Base-by-base conservation (phyloP, 1,139 yeast species). In the Kodamaea anthophila region DNA sequence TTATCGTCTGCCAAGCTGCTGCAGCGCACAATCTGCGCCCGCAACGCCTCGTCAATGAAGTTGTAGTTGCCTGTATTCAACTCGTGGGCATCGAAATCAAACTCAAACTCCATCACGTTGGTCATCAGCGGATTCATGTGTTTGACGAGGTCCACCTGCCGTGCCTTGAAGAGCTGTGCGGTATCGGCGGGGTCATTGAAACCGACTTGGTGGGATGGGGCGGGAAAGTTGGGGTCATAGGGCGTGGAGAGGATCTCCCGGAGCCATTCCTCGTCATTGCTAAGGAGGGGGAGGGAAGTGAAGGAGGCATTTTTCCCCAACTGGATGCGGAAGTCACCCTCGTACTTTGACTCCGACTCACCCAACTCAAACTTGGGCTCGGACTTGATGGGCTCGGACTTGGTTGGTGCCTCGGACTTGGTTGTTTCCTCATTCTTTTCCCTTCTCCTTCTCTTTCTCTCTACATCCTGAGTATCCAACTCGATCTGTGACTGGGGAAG, bases 171-270 rank as follows among this genome's bases (percentile, higher is more conserved):
- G 20, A 77, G 53, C 7, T 65, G 60, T n/a, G 74, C 60, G 13
- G 74, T 65, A 36, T 74, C 74, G 36, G 25, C 25, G 10, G 31
- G 28, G 18, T 16, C 18, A 9, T 16, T 9, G 44, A 75, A 74
- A 1, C 87, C 87, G 28, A 80, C 73, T 32, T 76, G 74, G 35
- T 77, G 74, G 1, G 71, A 57, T 3, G 67, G 60, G 1, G 45
- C 38, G 1, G 72, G 72, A 31, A 78, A 67, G 44, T 67, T 59
- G 35, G 67, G 58, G 41, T 74, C 78, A 48, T 74, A 65, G 22
- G 91, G 77, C 14, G 83, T 68, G 35, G 67, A 71, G 30, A 77
- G 74, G 38, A 79, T 75, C 55, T 77, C 80, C 37, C 74, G 65
- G 30, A 85, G 47, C 94, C 93, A 74, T 49, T 80, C 77, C 39